These are phyloP conservation scores for Arbutus unedo DNA, from an alignment of 148 eudicot genomes.

Conservation along the genomic window DNA sequence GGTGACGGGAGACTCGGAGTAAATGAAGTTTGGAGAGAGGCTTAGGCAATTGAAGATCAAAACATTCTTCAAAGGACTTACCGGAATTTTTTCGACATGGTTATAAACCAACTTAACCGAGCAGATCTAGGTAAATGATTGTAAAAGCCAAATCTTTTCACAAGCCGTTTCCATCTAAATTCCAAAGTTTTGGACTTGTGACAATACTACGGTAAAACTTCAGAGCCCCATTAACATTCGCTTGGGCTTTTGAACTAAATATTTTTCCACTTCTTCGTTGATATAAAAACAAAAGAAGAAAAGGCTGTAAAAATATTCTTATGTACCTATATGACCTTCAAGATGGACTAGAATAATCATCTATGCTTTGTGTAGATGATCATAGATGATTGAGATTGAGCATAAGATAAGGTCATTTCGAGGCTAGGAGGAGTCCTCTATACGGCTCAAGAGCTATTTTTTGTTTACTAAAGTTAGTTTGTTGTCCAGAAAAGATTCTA, in stretches of 20 bases:
- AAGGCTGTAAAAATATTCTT: neutral
- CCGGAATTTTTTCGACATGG: neutral
- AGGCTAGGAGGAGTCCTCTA: neutral
- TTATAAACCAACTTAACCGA: neutral
- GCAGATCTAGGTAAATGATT: neutral
- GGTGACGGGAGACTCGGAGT: neutral
- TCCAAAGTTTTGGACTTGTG: neutral
- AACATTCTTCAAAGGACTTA: neutral
- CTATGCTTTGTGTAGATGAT: neutral
- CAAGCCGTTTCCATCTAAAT: neutral
- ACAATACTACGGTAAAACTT: neutral
- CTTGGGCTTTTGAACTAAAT: neutral
- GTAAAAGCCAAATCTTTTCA: neutral
- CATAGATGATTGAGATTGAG: neutral
- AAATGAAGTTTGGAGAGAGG: constrained; percentile 6
- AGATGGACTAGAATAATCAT: neutral
- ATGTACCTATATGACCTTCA: neutral
- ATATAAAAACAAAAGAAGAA: neutral
- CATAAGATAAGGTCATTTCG: neutral
- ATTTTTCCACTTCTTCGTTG: neutral
- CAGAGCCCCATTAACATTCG: neutral
- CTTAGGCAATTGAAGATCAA: neutral
- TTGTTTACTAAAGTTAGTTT: neutral
- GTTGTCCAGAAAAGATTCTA: neutral
- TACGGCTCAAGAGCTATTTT: neutral